Conservation (phyloP, 2,329 filamentous ascomycete genomes). For the Stylonectria norvegica region DNA sequence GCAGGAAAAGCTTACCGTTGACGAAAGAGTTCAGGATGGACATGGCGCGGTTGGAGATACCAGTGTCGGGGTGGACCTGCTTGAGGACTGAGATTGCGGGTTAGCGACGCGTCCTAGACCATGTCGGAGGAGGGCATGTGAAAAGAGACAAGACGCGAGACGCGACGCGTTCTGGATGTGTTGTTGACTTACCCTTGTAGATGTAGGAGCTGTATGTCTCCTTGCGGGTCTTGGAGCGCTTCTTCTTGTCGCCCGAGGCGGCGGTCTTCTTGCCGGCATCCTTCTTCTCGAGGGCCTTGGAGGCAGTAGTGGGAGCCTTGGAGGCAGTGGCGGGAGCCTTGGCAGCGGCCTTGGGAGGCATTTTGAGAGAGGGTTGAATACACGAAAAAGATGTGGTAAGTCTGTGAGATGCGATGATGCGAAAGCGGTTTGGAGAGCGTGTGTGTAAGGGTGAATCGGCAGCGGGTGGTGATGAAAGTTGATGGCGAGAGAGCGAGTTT, state of each 20-base stretch:
- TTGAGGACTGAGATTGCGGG: conserved; percentile 75
- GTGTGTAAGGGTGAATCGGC: conserved; percentile 30
- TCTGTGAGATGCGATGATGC: conserved; percentile 3
- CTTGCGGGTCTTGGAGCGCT: conserved; percentile 99
- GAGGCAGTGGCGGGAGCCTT: conserved; percentile 98
- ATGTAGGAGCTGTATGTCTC: conserved; percentile 99
- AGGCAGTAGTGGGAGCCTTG: conserved; percentile 81
- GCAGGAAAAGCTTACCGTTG: conserved; percentile 66
- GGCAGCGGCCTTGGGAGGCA: conserved; percentile 96
- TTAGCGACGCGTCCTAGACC: conserved; percentile 15
- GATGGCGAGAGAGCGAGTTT: conserved; percentile 45
- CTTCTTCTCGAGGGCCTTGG: conserved; percentile 86
- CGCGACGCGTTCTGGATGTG: conserved; percentile 7
- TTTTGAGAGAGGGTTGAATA: conserved; percentile 52
- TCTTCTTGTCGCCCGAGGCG: conserved; percentile 97
- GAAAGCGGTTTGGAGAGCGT: conserved; percentile 13
- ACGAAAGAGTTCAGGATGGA: conserved; percentile 99
- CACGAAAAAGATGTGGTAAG: conserved; percentile 9
- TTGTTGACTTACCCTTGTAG: conserved; percentile 83
- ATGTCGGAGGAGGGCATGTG: no score
- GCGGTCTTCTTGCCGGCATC: conserved; percentile 99
- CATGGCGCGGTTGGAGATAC: conserved; percentile 99
- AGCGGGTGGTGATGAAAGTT: conserved; percentile 40
- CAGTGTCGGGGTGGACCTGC: conserved; percentile 99
- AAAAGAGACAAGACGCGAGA: conserved; percentile 15